These are phyloP conservation scores for Candida pseudoglaebosa DNA, from an alignment of 805 yeast genomes.

Conservation along the genomic window DNA sequence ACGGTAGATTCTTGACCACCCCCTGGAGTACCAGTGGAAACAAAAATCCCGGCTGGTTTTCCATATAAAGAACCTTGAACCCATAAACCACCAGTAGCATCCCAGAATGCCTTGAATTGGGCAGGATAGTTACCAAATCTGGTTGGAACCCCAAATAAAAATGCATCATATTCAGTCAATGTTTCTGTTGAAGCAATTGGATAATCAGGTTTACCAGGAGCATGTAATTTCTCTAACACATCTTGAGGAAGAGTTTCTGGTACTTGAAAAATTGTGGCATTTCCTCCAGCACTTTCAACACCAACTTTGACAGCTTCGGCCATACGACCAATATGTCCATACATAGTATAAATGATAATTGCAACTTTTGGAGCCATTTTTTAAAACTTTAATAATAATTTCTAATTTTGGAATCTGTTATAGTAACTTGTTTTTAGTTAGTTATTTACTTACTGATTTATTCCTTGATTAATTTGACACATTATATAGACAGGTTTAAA, in stretches of 20 bases:
- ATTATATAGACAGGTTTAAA: no score
- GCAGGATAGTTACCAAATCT: slow-evolving; percentile 81
- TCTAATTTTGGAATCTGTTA: no score
- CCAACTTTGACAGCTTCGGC: slow-evolving; percentile 71
- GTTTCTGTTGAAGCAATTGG: slow-evolving; percentile 63
- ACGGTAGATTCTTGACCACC: slow-evolving; percentile 81
- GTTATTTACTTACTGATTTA: no score
- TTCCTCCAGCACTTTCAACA: slow-evolving; percentile 60
- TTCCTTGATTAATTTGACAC: no score
- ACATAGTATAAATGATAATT: slow-evolving; percentile 60
- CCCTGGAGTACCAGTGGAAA: slow-evolving; percentile 70
- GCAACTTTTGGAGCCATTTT: slow-evolving; percentile 38
- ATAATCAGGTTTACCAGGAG: slow-evolving; percentile 46
- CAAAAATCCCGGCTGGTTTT: slow-evolving; percentile 71
- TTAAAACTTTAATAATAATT: neutral
- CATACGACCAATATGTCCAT: slow-evolving; percentile 68
- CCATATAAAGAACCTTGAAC: slow-evolving; percentile 67
- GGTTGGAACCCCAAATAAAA: slow-evolving; percentile 82
- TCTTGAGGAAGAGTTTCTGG: slow-evolving; percentile 69
- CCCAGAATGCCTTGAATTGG: slow-evolving; percentile 75
- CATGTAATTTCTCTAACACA: slow-evolving; percentile 52
- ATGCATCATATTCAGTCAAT: slow-evolving; percentile 67
- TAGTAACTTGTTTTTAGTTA: no score
- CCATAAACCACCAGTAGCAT: slow-evolving; percentile 78
- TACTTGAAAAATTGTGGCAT: slow-evolving; percentile 71